Conservation (phyloP, 768 basidiomycete species). For the Phanerodontia chrysosporium region DNA sequence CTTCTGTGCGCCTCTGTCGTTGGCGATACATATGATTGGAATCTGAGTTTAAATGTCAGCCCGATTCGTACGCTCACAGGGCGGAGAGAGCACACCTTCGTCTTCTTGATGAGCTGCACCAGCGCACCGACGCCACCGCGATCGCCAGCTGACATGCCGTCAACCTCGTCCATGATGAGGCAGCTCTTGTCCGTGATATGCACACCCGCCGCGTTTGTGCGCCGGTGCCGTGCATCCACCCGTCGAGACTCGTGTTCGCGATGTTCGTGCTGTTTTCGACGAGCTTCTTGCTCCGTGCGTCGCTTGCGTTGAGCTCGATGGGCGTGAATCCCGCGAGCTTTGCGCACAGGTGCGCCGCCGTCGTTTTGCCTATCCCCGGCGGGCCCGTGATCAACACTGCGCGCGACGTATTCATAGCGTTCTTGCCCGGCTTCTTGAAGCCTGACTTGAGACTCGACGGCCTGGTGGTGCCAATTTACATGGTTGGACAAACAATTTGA, state of each 20-base stretch:
- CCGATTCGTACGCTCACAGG: background rate
- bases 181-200: slow-evolving; percentile 75
- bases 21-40: slow-evolving; percentile 97
- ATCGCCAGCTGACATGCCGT: slow-evolving; percentile 98
- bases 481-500: too few species aligned
- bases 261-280: slow-evolving; percentile 94
- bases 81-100: slow-evolving; percentile 49
- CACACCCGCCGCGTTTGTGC: slow-evolving; percentile 67
- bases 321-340: slow-evolving; percentile 88
- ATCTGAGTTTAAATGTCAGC: slow-evolving; percentile 54
- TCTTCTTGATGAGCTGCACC: slow-evolving; percentile 89
- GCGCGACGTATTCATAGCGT: slow-evolving; percentile 79
- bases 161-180: slow-evolving; percentile 99
- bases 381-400: slow-evolving; percentile 90
- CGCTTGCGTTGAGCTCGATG: slow-evolving; percentile 96
- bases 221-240: slow-evolving; percentile 63
- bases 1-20: slow-evolving; percentile 84
- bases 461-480: slow-evolving; percentile 44
- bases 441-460: slow-evolving; percentile 60
- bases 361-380: slow-evolving; percentile 98
- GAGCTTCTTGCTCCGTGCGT: slow-evolving; percentile 92
- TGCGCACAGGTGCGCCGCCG: slow-evolving; percentile 89
- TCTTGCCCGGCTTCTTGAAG: slow-evolving; percentile 95
- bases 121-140: slow-evolving; percentile 94
- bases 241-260: slow-evolving; percentile 84